Evolutionary conservation across 2,329 filamentous ascomycete genomes (phyloP).

Genomic region (Biscogniauxia marginata): DNA sequence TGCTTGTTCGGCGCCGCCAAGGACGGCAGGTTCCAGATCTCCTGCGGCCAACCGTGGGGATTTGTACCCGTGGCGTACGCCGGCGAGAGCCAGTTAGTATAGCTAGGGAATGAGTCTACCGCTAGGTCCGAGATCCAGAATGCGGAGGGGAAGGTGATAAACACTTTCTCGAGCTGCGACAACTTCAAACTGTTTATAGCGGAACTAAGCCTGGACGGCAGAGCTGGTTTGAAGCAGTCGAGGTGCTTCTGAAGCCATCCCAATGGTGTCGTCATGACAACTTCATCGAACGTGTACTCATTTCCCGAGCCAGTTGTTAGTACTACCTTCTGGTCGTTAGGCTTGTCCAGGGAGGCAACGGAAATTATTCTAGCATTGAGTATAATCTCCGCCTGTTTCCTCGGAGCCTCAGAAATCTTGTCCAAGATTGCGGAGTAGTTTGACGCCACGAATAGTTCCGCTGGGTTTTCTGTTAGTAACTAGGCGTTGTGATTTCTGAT

Average conservation of each 20-base stretch:
- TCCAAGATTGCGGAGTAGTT: constrained; percentile 59
- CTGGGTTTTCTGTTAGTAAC: constrained; percentile 29
- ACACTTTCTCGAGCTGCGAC: constrained; percentile 29
- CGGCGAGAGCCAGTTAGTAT: constrained; percentile 19
- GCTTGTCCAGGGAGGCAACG: constrained; percentile 31
- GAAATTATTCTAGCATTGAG: constrained; percentile 41
- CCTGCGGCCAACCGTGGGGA: constrained; percentile 19
- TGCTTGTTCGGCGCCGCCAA: constrained; percentile 17
- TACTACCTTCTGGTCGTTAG: constrained; percentile 37
- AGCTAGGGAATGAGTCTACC: constrained; percentile 15
- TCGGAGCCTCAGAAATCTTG: constrained; percentile 47
- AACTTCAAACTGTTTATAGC: constrained; percentile 41
- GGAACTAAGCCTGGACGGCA: constrained; percentile 39
- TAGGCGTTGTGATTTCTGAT: neutral
- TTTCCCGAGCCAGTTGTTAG: constrained; percentile 37
- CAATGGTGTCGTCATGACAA: constrained; percentile 51
- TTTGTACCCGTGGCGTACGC: constrained; percentile 18
- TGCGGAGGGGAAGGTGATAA: constrained; percentile 26
- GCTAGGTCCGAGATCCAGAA: constrained; percentile 22
- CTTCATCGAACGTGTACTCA: constrained; percentile 45
- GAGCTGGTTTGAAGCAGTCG: constrained; percentile 41
- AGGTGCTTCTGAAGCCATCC: constrained; percentile 52
- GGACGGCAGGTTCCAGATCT: constrained; percentile 23
- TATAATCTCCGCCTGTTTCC: constrained; percentile 46
- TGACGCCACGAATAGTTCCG: constrained; percentile 61